Evolutionary conservation across 2,329 filamentous ascomycete genomes (phyloP).

Genomic region (Trichoderma koningiopsis): DNA sequence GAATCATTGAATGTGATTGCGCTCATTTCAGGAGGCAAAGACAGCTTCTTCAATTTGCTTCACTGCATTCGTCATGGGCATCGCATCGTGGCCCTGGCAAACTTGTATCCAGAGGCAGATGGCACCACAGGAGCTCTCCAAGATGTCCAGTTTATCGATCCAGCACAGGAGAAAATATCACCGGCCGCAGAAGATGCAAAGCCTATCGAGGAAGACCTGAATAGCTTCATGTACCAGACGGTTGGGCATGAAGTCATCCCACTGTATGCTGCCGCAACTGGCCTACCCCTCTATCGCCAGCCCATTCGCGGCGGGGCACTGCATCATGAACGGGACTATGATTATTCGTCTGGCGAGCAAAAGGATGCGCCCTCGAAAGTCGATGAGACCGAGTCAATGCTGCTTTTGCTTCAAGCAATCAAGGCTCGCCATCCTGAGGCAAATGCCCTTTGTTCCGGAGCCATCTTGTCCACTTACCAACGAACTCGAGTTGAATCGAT

Average conservation of each 20-base stretch:
- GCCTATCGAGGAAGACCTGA: constrained; percentile 58
- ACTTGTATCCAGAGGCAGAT: constrained; percentile 65
- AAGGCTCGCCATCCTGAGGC: constrained; percentile 72
- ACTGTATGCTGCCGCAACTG: constrained; percentile 77
- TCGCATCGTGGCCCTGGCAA: constrained; percentile 82
- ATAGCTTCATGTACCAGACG: constrained; percentile 99
- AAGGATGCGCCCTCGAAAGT: constrained; percentile 31
- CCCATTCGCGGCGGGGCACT: constrained; percentile 72
- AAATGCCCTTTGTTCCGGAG: constrained; percentile 86
- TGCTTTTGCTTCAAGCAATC: constrained; percentile 71
- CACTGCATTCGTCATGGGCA: constrained; percentile 89
- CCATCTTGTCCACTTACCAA: constrained; percentile 94
- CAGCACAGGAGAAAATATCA: constrained; percentile 26
- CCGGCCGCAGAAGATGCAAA: neutral
- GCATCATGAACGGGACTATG: constrained; percentile 73
- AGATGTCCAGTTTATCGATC: constrained; percentile 29
- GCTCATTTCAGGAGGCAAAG: constrained; percentile 93
- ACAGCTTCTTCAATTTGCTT: constrained; percentile 90
- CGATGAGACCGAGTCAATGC: constrained; percentile 88
- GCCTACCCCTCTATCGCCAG: constrained; percentile 80
- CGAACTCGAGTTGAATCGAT: constrained; percentile 94
- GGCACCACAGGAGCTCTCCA: neutral
- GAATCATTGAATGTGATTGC: constrained; percentile 76
- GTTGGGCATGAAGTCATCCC: constrained; percentile 87
- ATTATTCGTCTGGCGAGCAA: constrained; percentile 33